A percentile compares a stretch with the other conserved stretches of the same genome.
Evolutionary conservation across 73 alveolate genomes (phyloP).

Genomic region (Paramecium tetraurelia): DNA sequence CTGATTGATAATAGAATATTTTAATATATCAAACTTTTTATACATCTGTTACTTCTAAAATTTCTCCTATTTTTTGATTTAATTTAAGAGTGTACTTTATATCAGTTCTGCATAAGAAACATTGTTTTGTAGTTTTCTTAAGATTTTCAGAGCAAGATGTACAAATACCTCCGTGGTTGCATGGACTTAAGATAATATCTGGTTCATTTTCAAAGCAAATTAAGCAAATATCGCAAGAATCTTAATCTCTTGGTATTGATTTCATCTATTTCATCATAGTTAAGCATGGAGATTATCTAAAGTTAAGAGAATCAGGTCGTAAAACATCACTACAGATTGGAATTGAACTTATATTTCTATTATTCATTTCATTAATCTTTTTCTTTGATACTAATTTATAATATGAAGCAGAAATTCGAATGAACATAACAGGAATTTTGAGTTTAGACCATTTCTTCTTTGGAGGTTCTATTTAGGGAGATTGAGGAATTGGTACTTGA

Average conservation of each 20-base stretch:
- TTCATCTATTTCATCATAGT: background rate
- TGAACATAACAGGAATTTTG: background rate
- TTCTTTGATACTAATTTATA: background rate
- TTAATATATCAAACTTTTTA: background rate
- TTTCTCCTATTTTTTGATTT: background rate
- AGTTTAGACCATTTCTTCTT: slow-evolving; percentile 28
- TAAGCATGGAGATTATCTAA: slow-evolving; percentile 10
- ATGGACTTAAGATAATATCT: background rate
- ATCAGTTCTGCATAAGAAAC: slow-evolving; percentile 20
- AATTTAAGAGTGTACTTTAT: background rate
- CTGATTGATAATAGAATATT: slow-evolving; percentile 8
- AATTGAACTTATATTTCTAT: background rate
- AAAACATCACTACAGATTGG: background rate
- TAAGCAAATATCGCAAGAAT: slow-evolving; percentile 1
- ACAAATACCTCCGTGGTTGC: slow-evolving; percentile 43
- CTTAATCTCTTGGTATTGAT: background rate
- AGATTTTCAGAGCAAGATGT: background rate
- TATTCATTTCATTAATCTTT: background rate
- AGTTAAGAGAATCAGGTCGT: slow-evolving; percentile 39
- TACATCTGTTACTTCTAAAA: background rate
- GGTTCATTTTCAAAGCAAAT: slow-evolving; percentile 39
- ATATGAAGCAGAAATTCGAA: slow-evolving; percentile 1
- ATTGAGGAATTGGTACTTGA: background rate
- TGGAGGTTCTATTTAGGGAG: background rate
- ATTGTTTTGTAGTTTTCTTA: background rate